Conservation (phyloP, 208 protist species). For the Wallacemonas sp. region DNA sequence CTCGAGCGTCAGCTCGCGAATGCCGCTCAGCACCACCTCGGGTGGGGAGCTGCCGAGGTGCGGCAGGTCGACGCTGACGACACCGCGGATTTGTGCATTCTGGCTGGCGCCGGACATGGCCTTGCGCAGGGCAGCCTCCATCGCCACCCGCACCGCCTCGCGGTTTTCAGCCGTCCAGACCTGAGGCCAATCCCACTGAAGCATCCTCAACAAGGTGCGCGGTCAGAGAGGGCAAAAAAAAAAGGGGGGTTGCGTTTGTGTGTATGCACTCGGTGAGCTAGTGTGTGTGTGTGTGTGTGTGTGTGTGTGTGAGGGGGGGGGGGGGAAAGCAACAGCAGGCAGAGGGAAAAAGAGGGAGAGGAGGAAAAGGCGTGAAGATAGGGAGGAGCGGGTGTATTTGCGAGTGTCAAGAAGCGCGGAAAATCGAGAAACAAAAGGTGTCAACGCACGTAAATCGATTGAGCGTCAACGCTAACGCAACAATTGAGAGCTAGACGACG, state of each 20-base stretch:
- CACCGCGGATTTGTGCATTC: conserved; percentile 77
- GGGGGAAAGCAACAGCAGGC: too few relatives aligned
- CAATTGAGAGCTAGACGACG: too few relatives aligned
- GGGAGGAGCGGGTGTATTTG: too few relatives aligned
- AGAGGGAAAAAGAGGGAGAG: too few relatives aligned
- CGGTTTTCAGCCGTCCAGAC: conserved; percentile 63
- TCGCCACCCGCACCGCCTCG: conserved; percentile 65
- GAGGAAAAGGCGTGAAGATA: too few relatives aligned
- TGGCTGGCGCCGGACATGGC: conserved; percentile 59
- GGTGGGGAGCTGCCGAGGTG: conserved; percentile 75
- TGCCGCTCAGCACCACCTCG: conserved; percentile 70
- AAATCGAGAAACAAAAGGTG: too few relatives aligned
- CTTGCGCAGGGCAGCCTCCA: conserved; percentile 72
- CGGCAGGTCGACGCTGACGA: conserved; percentile 70
- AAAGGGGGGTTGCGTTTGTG: background rate
- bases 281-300: too few relatives aligned
- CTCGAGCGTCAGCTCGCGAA: conserved; percentile 72
- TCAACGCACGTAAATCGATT: too few relatives aligned
- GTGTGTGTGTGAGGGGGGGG: too few relatives aligned
- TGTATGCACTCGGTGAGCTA: too few relatives aligned
- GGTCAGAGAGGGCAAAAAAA: background rate
- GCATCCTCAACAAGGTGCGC: conserved; percentile 44
- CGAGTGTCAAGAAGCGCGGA: too few relatives aligned
- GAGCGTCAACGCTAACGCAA: too few relatives aligned
- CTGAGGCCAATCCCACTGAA: conserved; percentile 87